phyloP scores from a whole-genome alignment of 257 asterid species.

The Solanum ossicruentum region DNA sequence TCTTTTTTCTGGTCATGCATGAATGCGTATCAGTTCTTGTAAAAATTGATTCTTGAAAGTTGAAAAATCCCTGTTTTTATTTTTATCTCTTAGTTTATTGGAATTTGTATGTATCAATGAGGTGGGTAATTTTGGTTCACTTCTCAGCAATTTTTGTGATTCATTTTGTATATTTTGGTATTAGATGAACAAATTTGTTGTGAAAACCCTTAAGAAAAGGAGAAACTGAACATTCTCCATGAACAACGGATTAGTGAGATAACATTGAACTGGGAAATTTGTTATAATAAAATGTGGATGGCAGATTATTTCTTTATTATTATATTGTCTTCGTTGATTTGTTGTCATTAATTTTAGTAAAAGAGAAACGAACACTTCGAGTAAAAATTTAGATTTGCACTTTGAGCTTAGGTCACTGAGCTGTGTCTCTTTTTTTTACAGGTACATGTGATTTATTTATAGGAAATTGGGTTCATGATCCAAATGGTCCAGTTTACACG shows the following conservation, averaged over 20 bases:
- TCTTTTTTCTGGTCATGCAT: constrained; percentile 9
- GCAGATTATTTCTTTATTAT: background rate
- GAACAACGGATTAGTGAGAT: background rate
- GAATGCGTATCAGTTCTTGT: background rate
- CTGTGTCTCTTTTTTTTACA: background rate
- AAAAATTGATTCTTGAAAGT: background rate
- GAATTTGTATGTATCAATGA: background rate
- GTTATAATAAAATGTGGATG: background rate
- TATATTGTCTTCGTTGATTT: background rate
- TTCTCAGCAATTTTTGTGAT: background rate
- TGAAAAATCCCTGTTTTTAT: background rate
- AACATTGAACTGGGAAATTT: background rate
- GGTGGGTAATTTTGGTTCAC: background rate
- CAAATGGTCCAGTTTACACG: constrained; percentile 49
- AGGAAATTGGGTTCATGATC: constrained; percentile 65
- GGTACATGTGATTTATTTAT: constrained; percentile 47
- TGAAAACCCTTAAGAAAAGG: background rate
- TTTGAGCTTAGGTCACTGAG: background rate
- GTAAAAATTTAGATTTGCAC: background rate
- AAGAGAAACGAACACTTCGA: background rate
- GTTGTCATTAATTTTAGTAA: background rate
- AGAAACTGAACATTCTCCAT: background rate
- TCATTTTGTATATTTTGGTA: background rate
- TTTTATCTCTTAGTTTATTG: background rate
- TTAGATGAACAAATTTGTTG: background rate